These are phyloP conservation scores for Lyophyllum atratum DNA, from an alignment of 768 basidiomycete species.

Conservation along the genomic window DNA sequence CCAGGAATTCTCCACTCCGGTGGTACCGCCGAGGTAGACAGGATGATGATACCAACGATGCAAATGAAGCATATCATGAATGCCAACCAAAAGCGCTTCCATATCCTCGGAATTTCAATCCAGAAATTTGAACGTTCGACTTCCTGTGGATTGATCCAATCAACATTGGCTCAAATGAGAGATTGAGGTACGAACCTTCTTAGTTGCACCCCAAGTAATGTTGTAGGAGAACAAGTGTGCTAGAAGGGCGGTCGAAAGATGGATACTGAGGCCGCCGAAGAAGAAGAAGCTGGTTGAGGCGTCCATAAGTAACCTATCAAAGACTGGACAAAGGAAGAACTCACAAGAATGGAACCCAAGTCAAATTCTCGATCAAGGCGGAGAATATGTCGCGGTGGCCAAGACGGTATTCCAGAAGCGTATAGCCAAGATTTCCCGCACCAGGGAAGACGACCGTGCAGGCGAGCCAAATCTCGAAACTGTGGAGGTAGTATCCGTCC, in stretches of 20 bases:
- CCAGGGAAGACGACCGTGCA: constrained; percentile 72
- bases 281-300: constrained; percentile 63
- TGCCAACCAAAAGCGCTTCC: constrained; percentile 74
- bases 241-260: constrained; percentile 62
- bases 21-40: constrained; percentile 57
- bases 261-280: constrained; percentile 75
- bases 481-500: constrained; percentile 72
- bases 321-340: constrained; percentile 28
- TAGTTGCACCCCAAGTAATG: constrained; percentile 78
- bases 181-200: constrained; percentile 45
- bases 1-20: constrained; percentile 63
- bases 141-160: constrained; percentile 46
- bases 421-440: constrained; percentile 68
- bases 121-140: constrained; percentile 90
- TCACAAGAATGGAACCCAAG: constrained; percentile 77
- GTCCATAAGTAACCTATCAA: background rate
- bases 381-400: constrained; percentile 54
- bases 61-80: constrained; percentile 54
- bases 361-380: constrained; percentile 58
- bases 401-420: constrained; percentile 68
- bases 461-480: constrained; percentile 75
- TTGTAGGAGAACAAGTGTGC: constrained; percentile 78
- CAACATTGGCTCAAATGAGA: background rate
- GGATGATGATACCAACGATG: constrained; percentile 57
- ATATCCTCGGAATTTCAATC: constrained; percentile 84